Base-by-base conservation (phyloP, 306 rosid species). In the Casuarina glauca region DNA sequence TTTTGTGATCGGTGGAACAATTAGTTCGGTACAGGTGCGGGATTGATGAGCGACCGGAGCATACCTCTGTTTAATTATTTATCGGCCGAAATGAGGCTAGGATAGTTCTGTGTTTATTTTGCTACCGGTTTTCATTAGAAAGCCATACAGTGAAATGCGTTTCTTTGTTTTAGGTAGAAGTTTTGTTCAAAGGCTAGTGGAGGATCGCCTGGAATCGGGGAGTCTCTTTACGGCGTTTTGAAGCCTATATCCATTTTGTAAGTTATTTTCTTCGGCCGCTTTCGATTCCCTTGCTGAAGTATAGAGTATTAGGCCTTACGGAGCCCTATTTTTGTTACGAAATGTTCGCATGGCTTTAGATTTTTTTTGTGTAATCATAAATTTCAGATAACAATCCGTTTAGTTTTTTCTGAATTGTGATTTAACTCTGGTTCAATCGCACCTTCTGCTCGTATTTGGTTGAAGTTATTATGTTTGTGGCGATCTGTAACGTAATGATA, bases 161-260 rank as follows among this genome's bases (percentile, higher is more conserved):
- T 42, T 74, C 70, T 62, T 10, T 77, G 51, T 64, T 77, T 70
- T 76, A 54, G 66, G 49, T 81, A 42, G 51, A 68, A 42, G 45
- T 75, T 4, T 68, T 81, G 62, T 74, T 13, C 55, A 26, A 95
- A 26, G 98, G 89, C 92, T 81, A 93, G 92, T 80, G 97, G 98
- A 79, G 98, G 98, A 70, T 87, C 98, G 45, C 93, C 93, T 17
- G 98, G 98, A 63, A 88, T 89, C 71, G 86, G 91, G 19, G 98
- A 91, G 79, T 89, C 95, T 38, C 52, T 93, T 55, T 90, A 91
- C 73, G 98, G 98, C 13, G 98, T 87, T 81, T 71, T 90, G 74
- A 93, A 89, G 88, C 98, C 98, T 8, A 81, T 89, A 35, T 78
- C 87, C 57, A 88, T 93, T 80, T 76, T 91, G 98, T 93, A 82